phyloP scores from a whole-genome alignment of 345 rosid genomes.

The Adansonia digitata region DNA sequence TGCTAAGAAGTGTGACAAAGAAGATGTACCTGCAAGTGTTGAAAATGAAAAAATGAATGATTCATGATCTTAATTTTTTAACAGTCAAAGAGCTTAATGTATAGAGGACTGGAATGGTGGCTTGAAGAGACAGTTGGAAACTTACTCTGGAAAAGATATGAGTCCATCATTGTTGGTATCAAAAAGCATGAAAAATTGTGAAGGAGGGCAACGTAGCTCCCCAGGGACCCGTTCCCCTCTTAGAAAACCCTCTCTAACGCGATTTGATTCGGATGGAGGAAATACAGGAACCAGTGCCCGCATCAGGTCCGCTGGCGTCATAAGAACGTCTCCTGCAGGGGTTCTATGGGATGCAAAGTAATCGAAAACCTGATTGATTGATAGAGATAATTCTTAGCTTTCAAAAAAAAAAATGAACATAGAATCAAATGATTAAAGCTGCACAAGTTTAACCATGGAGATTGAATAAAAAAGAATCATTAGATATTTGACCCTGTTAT shows the following conservation, averaged over 20 bases:
- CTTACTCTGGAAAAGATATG: constrained; percentile 64
- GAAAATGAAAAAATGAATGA: not conserved
- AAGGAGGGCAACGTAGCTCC: constrained; percentile 48
- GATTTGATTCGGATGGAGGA: constrained; percentile 58
- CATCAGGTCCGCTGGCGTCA: constrained; percentile 67
- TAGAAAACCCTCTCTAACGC: constrained; percentile 48
- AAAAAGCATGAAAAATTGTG: constrained; percentile 66
- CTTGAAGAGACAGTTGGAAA: not conserved
- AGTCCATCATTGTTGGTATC: constrained; percentile 58
- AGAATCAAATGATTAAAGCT: not conserved
- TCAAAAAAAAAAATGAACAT: not conserved
- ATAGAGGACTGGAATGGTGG: not conserved
- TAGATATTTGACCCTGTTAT: too few relatives aligned
- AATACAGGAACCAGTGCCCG: constrained; percentile 72
- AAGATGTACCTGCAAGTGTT: constrained; percentile 49
- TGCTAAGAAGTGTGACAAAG: constrained; percentile 56
- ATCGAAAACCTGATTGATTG: constrained; percentile 45
- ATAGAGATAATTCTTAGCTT: not conserved
- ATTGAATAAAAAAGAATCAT: not conserved
- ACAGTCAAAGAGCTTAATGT: not conserved
- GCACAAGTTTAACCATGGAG: not conserved
- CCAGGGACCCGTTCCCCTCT: constrained; percentile 30
- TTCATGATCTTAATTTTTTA: not conserved
- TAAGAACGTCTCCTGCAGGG: constrained; percentile 46
- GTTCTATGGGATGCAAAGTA: constrained; percentile 48